phyloP scores from a whole-genome alignment of 805 yeast species.

The Candida verbasci region DNA sequence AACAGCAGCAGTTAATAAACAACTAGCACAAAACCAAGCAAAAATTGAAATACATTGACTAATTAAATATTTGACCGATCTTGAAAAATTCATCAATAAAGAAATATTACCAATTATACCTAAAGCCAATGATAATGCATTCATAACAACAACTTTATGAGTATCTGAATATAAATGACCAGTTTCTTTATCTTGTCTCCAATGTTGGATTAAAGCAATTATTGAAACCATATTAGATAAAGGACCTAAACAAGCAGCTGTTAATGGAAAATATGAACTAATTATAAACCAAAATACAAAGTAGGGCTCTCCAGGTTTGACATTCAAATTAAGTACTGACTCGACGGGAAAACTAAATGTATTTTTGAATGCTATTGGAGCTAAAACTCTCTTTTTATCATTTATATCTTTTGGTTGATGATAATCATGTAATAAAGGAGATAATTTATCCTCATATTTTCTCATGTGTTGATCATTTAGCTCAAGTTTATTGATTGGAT shows the following conservation, averaged over 20 bases:
- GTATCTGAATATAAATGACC: constrained; percentile 29
- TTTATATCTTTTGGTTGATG: not conserved
- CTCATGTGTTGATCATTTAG: not conserved
- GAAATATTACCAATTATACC: constrained; percentile 68
- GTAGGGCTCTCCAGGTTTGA: constrained; percentile 33
- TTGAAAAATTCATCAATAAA: constrained; percentile 66
- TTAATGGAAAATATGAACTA: constrained; percentile 67
- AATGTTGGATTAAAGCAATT: constrained; percentile 64
- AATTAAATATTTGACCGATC: constrained; percentile 49
- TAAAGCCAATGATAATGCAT: constrained; percentile 56
- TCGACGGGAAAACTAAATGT: constrained; percentile 29
- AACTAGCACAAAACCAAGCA: constrained; percentile 62
- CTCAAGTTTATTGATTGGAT: not conserved
- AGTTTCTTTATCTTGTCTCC: constrained; percentile 43
- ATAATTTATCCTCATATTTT: constrained; percentile 13
- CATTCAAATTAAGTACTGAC: constrained; percentile 23
- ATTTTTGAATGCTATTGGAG: constrained; percentile 20
- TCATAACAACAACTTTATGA: constrained; percentile 47
- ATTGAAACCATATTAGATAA: constrained; percentile 69
- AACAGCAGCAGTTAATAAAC: constrained; percentile 48
- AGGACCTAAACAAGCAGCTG: constrained; percentile 78
- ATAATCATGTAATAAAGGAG: constrained; percentile 13
- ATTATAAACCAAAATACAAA: constrained; percentile 58
- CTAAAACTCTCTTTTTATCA: not conserved
- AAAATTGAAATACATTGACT: constrained; percentile 60